A percentile compares a stretch with the other conserved stretches of the same genome.
phyloP scores from a whole-genome alignment of 1,284 basidiomycete genomes.

The Cutaneotrichosporon cutaneum region DNA sequence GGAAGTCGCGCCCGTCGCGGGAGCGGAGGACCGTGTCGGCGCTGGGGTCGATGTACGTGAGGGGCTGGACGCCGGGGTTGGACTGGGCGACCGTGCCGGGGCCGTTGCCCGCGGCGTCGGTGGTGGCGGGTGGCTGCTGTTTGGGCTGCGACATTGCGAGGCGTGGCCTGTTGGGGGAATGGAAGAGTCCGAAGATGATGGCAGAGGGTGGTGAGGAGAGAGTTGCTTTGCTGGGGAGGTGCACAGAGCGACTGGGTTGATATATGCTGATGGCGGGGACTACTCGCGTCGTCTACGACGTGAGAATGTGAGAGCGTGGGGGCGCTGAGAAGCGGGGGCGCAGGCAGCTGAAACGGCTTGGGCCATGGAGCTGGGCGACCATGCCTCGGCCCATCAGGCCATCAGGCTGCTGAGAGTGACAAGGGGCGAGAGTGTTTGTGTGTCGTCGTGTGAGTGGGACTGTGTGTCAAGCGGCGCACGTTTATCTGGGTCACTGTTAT shows the following conservation, averaged over 20 bases:
- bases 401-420: no score
- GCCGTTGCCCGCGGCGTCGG: background rate
- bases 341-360: background rate
- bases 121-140: background rate
- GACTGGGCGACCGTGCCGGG: background rate
- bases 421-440: no score
- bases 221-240: background rate
- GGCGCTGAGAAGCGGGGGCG: background rate
- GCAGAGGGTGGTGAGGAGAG: background rate
- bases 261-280: background rate
- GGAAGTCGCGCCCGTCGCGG: conserved; percentile 26
- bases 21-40: conserved; percentile 29
- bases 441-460: no score
- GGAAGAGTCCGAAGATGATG: background rate
- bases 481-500: no score
- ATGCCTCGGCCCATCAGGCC: no score
- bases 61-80: background rate
- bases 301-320: background rate
- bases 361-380: background rate
- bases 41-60: conserved; percentile 27
- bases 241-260: background rate
- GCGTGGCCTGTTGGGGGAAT: background rate
- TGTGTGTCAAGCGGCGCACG: no score
- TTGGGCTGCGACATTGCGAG: conserved; percentile 6
- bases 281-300: no score